Conservation (phyloP, 768 basidiomycete species). For the Artomyces pyxidatus region DNA sequence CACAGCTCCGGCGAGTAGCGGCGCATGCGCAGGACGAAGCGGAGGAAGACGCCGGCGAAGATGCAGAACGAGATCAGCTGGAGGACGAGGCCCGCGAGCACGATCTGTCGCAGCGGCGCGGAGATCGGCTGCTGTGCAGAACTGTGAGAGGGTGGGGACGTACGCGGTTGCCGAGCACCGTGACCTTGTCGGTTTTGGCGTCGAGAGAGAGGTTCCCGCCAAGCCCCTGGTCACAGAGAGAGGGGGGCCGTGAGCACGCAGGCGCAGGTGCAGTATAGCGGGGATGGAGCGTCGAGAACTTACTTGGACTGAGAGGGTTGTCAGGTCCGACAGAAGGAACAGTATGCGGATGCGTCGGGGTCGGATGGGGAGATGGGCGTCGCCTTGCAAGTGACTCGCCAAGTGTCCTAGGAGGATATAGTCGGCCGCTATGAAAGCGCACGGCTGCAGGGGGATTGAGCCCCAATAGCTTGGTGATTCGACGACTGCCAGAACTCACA, state of each 20-base stretch:
- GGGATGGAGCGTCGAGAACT: not conserved
- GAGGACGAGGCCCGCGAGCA: constrained; percentile 5
- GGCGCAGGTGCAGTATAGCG: too few relatives aligned
- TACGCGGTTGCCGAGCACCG: constrained; percentile 30
- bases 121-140: too few relatives aligned
- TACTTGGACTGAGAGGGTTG: constrained; percentile 61
- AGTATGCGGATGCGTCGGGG: constrained; percentile 42
- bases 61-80: constrained; percentile 10
- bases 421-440: constrained; percentile 65
- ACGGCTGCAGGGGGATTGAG: constrained; percentile 37
- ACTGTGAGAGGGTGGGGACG: constrained; percentile 17
- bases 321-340: constrained; percentile 57
- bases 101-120: too few relatives aligned
- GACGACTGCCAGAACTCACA: constrained; percentile 25
- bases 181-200: constrained; percentile 23
- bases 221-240: constrained; percentile 28
- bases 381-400: constrained; percentile 39
- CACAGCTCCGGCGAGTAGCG: constrained; percentile 33
- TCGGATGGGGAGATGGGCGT: constrained; percentile 40
- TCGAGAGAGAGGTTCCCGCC: constrained; percentile 42
- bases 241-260: not conserved
- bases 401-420: constrained; percentile 61
- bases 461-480: not conserved
- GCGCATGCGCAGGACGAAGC: constrained; percentile 29
- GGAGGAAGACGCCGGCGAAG: constrained; percentile 34